Base-by-base conservation (phyloP, 352 stramenopile species). In the Globisporangium canariense region DNA sequence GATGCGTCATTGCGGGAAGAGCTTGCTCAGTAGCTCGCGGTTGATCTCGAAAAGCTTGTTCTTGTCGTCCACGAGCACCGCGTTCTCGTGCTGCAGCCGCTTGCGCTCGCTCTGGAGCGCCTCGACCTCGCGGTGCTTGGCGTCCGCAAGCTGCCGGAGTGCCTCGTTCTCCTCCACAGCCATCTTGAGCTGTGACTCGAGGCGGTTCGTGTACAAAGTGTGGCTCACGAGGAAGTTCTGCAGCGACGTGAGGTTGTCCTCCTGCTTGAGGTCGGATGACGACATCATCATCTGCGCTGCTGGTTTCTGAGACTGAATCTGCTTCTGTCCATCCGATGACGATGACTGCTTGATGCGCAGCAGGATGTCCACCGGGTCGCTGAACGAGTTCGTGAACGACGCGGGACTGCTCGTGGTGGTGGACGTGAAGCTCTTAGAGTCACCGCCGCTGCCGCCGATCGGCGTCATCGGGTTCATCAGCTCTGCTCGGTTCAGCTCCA, bases 31-130 rank as follows among this genome's bases (percentile, higher is more conserved):
- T 32, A 91, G 53, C 66, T 88, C 81, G 55, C 79, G 76, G 64
- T 91, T 91, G 56, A 91, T 89, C 66, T 90, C 80, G 55, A 89
- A 88, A 16, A 91, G 63, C 71, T 91, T 91, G 72, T 83, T 89
- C 65, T 91, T 90, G 70, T 88, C 81, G 43, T 90, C 80, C 0
- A 80, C 67, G 46, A 91, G 69, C 25, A 89, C 79, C 2, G 71
- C 65, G 57, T 90, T 91, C 66, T 90, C 83, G 49, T 89, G 75
- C 64, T 90, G 78, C 25, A 91, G 68, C 52, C 74, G 65, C 55
- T 88, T 88, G n/a, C 75, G 70, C 28, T 89, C 79, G 57, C 73
- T 68, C 38, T 86, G 68, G 6, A 90, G 54, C 9, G 60, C 56
- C 34, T 90, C 77, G 18, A 90, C 59, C 64, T 91, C 78, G 36